A percentile compares a stretch with the other conserved stretches of the same genome.
phyloP scores from a whole-genome alignment of 1,284 basidiomycete genomes.

The Leccinum subspadiceum region DNA sequence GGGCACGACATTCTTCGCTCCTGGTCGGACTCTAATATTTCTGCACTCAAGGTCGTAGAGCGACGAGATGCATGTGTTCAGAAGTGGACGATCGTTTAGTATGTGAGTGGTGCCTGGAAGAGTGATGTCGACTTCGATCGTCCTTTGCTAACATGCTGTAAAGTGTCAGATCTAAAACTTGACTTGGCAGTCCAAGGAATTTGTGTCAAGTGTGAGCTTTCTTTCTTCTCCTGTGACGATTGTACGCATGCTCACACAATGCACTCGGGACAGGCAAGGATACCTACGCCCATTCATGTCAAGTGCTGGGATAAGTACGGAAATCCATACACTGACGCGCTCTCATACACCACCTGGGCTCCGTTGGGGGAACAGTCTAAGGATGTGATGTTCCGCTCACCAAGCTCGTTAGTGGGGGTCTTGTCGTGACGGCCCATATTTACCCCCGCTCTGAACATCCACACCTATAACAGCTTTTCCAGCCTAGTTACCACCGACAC shows the following conservation, averaged over 20 bases:
- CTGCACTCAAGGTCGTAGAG: not conserved
- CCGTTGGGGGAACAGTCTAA: conserved; percentile 17
- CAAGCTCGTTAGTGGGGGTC: conserved; percentile 7
- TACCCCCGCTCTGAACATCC: conserved; percentile 11
- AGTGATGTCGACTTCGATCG: not conserved
- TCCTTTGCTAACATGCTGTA: not conserved
- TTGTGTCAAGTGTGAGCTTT: not conserved
- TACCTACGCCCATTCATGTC: conserved; percentile 49
- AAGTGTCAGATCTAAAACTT: not conserved
- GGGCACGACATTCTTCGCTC: no score
- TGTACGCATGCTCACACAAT: not conserved
- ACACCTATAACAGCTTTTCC: conserved; percentile 18
- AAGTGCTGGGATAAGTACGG: conserved; percentile 70
- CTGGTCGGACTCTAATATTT: no score
- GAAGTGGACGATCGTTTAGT: not conserved
- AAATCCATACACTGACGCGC: conserved; percentile 54
- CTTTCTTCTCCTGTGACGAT: not conserved
- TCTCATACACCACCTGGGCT: conserved; percentile 53
- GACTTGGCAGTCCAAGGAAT: not conserved
- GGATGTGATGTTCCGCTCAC: conserved; percentile 32
- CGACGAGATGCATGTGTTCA: not conserved
- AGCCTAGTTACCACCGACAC: conserved; percentile 4
- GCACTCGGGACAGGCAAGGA: not conserved
- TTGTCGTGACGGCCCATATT: conserved; percentile 27
- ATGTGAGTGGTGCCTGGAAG: not conserved